A percentile compares a stretch with the other conserved stretches of the same genome.
Conservation (phyloP, 176 grass and related monocot genomes). For the Raddia distichophylla region DNA sequence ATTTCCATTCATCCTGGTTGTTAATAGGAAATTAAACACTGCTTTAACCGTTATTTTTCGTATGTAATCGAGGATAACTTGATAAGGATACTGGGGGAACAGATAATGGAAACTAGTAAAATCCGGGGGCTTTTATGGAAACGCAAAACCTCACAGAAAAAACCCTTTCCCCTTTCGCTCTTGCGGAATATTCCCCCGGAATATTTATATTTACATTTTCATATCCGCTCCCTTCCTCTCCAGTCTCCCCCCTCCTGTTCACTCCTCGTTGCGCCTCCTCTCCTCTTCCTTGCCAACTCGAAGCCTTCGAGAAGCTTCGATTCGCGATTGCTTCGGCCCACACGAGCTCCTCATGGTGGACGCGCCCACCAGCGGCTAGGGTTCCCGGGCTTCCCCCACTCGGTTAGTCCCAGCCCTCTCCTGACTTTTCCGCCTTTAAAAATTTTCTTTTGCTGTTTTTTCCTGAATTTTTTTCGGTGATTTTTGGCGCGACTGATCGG, state of each 20-base stretch:
- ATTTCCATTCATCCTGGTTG: background rate
- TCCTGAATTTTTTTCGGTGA: background rate
- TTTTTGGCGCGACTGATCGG: slow-evolving; percentile 28
- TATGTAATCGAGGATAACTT: too few species aligned
- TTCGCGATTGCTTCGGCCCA: slow-evolving; percentile 42
- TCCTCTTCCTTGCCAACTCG: slow-evolving; percentile 14
- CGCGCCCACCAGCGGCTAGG: slow-evolving; percentile 31
- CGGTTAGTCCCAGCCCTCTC: slow-evolving; percentile 13
- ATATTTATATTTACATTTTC: slow-evolving; percentile 44
- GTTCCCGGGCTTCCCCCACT: slow-evolving; percentile 22
- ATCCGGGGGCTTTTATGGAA: background rate
- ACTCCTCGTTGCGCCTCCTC: slow-evolving; percentile 35
- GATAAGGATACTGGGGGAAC: too few species aligned
- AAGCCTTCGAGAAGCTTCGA: slow-evolving; percentile 47
- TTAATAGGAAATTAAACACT: background rate
- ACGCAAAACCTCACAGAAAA: slow-evolving; percentile 30
- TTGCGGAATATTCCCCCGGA: slow-evolving; percentile 54
- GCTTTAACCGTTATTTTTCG: background rate
- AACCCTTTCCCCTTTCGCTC: slow-evolving; percentile 33
- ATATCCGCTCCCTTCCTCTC: slow-evolving; percentile 28
- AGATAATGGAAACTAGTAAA: background rate
- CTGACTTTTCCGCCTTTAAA: background rate
- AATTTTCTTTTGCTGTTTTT: slow-evolving; percentile 19
- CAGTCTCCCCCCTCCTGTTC: slow-evolving; percentile 39
- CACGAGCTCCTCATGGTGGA: slow-evolving; percentile 47